Base-by-base conservation (phyloP, 2,329 filamentous ascomycete species). In the Hirsutella rhossiliensis region DNA sequence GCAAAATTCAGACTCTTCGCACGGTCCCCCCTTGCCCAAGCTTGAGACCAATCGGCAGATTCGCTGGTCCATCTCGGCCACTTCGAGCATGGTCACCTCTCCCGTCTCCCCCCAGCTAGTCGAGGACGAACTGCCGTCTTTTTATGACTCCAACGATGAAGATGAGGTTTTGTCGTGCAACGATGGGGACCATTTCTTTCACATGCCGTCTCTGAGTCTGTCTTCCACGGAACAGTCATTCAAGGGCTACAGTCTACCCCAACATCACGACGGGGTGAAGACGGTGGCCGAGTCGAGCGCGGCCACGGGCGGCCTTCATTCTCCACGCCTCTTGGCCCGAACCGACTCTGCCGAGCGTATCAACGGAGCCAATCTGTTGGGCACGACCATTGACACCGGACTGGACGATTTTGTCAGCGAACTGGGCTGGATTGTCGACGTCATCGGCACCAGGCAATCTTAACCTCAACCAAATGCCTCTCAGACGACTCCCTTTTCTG, bases 371-470 rank as follows among this genome's bases (percentile, higher is more conserved):
- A 52, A 56, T 47, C 49, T 64, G 15, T 54, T 68, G 3, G 59
- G 57, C 9, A 51, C 56, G 34, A 63, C 62, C 3, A 56, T 60
- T 37, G 62, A 65, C 40, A 56, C 59, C 5, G 62, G 61, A 19
- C 52, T 68, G 5, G 64, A 67, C 40, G 62, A 67, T 44, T 64
- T 69, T 48, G 61, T 56, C 37, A 61, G 50, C 42, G 73, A 76
- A 54, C 59, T 76, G 47, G 64, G 68, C 43, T 76, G 72, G 71
- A 71, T 76, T 56, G 68, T 67, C 11, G 64, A 68, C 29, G 59
- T 66, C 20, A 72, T 76, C 48, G 61, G 62, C 42, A 59, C 53
- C 27, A 63, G 60, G 49, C 41, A 43, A 13, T 38, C 48, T 40
- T 59, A 45, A 54, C 15, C 23, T 23, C 23, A 23, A 23, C 23